phyloP scores from a whole-genome alignment of 345 rosid species.

The Eutrema japonicum region DNA sequence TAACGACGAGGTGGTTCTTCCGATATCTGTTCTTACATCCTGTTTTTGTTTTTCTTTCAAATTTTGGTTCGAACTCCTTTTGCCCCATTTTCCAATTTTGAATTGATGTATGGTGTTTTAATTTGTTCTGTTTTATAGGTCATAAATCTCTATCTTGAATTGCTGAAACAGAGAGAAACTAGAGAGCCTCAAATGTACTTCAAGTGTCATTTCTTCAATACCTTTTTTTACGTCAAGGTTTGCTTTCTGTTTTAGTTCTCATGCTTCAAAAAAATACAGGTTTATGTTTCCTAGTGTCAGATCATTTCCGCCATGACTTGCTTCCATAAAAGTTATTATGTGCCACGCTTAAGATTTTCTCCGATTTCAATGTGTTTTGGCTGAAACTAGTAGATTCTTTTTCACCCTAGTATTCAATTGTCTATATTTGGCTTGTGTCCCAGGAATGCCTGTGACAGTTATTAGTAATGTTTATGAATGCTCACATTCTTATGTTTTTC shows the following conservation, averaged over 20 bases:
- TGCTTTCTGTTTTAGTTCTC: conserved; percentile 5
- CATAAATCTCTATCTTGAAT: conserved; percentile 76
- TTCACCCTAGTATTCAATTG: neutral
- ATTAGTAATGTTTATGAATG: conserved; percentile 6
- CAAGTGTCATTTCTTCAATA: conserved; percentile 89
- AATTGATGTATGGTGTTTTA: neutral
- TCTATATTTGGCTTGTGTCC: neutral
- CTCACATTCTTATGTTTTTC: neutral
- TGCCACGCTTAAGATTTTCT: neutral
- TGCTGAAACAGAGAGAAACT: conserved; percentile 88
- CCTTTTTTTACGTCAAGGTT: conserved; percentile 94
- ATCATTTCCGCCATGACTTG: neutral
- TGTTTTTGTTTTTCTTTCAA: neutral
- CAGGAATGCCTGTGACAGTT: neutral
- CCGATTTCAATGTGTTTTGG: neutral
- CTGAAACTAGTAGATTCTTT: neutral
- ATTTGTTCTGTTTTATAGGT: conserved; percentile 54
- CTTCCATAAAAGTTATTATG: neutral
- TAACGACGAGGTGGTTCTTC: conserved; percentile 75
- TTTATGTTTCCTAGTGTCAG: neutral
- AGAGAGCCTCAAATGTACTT: conserved; percentile 76
- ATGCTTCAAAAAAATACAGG: neutral
- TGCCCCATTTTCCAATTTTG: conserved; percentile 1
- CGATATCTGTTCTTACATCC: neutral
- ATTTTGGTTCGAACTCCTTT: neutral